Conservation (phyloP, 2,329 filamentous ascomycete genomes). For the Aspergillus phoenicis region DNA sequence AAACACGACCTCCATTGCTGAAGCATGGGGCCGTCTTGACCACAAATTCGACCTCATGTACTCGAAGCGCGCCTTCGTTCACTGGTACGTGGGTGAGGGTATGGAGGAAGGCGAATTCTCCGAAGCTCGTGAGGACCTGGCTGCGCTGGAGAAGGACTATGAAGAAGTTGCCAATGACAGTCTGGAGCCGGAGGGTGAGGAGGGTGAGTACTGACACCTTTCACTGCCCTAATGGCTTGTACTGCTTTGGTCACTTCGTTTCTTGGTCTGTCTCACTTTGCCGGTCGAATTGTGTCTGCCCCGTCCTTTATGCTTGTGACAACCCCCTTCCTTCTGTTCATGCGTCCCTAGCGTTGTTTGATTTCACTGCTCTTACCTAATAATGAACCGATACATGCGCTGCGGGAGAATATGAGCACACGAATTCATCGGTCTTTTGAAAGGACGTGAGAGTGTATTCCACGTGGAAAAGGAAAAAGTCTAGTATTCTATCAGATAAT, state of each 20-base stretch:
- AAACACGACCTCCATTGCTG: conserved; percentile 68
- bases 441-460: background rate
- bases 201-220: conserved; percentile 36
- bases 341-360: conserved; percentile 25
- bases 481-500: conserved; percentile 5
- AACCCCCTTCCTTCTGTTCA: conserved; percentile 28
- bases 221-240: background rate
- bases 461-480: background rate
- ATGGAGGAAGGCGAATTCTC: conserved; percentile 93
- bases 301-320: conserved; percentile 23
- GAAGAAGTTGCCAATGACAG: conserved; percentile 78
- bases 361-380: conserved; percentile 3
- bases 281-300: conserved; percentile 16
- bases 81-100: conserved; percentile 81
- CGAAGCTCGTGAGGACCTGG: conserved; percentile 82
- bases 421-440: conserved; percentile 3
- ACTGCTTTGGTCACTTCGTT: conserved; percentile 18
- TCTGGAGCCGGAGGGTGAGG: conserved; percentile 63
- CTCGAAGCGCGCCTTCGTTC: conserved; percentile 69
- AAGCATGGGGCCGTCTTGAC: conserved; percentile 66
- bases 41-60: conserved; percentile 74
- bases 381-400: conserved; percentile 13
- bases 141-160: conserved; percentile 83
- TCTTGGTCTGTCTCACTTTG: conserved; percentile 19
- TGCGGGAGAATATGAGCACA: conserved; percentile 14